Evolutionary conservation across 1,284 basidiomycete species (phyloP).

Genomic region (Sparassis latifolia): DNA sequence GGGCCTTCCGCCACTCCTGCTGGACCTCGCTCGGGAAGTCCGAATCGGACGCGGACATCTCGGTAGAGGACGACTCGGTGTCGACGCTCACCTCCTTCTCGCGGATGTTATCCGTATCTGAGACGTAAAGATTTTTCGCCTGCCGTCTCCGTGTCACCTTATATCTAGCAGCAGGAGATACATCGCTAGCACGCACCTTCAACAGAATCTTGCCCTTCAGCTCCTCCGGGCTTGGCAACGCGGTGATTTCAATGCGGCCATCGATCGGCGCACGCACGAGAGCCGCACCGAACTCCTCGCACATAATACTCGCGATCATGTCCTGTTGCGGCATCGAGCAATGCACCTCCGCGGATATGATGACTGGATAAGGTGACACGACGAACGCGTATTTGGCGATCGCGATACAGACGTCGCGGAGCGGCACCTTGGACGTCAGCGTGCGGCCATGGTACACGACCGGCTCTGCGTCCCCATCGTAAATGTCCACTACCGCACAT

Average conservation of each 20-base stretch:
- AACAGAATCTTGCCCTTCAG: slow-evolving; percentile 79
- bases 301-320: slow-evolving; percentile 74
- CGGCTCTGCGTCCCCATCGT: slow-evolving; percentile 82
- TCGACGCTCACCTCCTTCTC: slow-evolving; percentile 34
- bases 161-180: slow-evolving; percentile 3
- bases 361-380: slow-evolving; percentile 88
- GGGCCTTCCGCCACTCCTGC: slow-evolving; percentile 27
- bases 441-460: slow-evolving; percentile 91
- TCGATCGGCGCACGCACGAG: slow-evolving; percentile 62
- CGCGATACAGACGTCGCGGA: slow-evolving; percentile 82
- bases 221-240: slow-evolving; percentile 83
- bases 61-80: slow-evolving; percentile 39
- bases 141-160: slow-evolving; percentile 36
- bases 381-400: slow-evolving; percentile 93
- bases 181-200: slow-evolving; percentile 47
- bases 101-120: slow-evolving; percentile 33
- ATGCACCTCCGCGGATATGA: slow-evolving; percentile 94
- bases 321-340: slow-evolving; percentile 83
- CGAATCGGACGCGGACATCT: slow-evolving; percentile 39
- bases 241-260: slow-evolving; percentile 40
- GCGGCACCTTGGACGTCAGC: slow-evolving; percentile 80
- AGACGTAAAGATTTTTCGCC: slow-evolving; percentile 58
- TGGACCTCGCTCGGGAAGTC: slow-evolving; percentile 24
- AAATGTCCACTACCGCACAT: slow-evolving; percentile 77
- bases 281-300: slow-evolving; percentile 70